These are phyloP conservation scores for Diphasiastrum complanatum DNA, from an alignment of 83 land plant genomes.

Conservation along the genomic window DNA sequence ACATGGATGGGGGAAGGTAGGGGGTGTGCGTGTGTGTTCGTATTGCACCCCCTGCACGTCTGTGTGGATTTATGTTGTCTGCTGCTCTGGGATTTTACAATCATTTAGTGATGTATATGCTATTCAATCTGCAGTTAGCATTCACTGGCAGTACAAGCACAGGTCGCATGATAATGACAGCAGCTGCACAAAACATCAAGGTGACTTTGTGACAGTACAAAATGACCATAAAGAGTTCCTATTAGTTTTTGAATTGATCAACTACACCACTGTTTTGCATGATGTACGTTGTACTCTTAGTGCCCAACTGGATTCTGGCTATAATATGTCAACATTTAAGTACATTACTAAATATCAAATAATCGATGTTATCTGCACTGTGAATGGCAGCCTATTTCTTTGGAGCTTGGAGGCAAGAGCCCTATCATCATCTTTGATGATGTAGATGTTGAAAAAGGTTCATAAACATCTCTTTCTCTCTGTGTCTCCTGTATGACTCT, in stretches of 20 bases:
- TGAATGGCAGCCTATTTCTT: constrained; percentile 72
- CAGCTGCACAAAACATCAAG: constrained; percentile 88
- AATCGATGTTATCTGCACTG: neutral
- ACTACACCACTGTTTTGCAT: no score
- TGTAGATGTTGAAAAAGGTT: constrained; percentile 90
- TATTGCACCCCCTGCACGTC: neutral
- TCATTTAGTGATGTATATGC: constrained; percentile 1
- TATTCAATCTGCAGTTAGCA: constrained; percentile 50
- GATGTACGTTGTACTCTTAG: no score
- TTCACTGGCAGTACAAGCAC: constrained; percentile 94
- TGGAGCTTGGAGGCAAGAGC: constrained; percentile 99
- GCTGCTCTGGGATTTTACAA: neutral
- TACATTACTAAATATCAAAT: neutral
- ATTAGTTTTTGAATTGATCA: neutral
- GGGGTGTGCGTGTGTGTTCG: neutral
- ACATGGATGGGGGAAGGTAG: no score
- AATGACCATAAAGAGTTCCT: neutral
- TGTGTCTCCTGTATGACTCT: neutral
- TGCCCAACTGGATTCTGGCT: no score
- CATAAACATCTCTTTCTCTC: neutral
- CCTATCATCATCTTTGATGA: constrained; percentile 96
- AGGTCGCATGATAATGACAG: constrained; percentile 81
- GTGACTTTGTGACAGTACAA: constrained; percentile 23
- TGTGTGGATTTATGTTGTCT: constrained; percentile 4
- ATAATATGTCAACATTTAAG: neutral